Base-by-base conservation (phyloP, 345 rosid genomes). In the Salix dunnii region DNA sequence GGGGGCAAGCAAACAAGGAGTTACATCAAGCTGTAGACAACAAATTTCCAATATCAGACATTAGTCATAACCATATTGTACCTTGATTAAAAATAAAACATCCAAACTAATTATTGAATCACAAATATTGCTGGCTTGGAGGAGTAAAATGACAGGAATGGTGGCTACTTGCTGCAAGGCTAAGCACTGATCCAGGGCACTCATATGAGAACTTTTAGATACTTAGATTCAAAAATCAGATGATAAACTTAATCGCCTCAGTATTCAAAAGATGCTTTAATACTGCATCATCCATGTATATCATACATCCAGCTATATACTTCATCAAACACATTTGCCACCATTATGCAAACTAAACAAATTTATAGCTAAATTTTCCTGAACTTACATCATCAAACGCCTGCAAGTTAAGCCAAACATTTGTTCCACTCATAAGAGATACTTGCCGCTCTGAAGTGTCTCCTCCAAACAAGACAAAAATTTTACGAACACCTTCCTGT, bases 381-480 rank as follows among this genome's bases (percentile, higher is more conserved):
- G 12, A 81, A 81, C 97, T 90, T 89, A 95, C 97, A 85, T 95
- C 91, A 62, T 65, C 84, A 82, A 86, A 91, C 77, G 90, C 87
- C 82, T 84, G 95, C 94, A 95, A 80, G 82, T 93, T 93, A 68
- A 93, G 94, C 97, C 97, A 95, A 62, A 93, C 90, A 75, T 93
- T 95, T 74, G 99, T 95, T 84, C 97, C 99, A 30, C 99, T 95
- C 89, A 95, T 89, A 72, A 95, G 92, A 76, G 99, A 95, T 35
- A 95, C 97, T 88, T 95, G 99, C 77, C 99, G 91, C 87, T 95
- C 99, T 61, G 97, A 95, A 30, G 97, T 91, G 86, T 88, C 87
- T 72, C 99, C 97, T 75, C 99, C 97, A 88, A 93, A 90, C 67
- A 95, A 73, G 82, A 95, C 91, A 86, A 95, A 89, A 74, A 89